A percentile compares a stretch with the other conserved stretches of the same genome.
These are phyloP conservation scores for Gossypium arboreum DNA, from an alignment of 345 rosid genomes.

Conservation along the genomic window DNA sequence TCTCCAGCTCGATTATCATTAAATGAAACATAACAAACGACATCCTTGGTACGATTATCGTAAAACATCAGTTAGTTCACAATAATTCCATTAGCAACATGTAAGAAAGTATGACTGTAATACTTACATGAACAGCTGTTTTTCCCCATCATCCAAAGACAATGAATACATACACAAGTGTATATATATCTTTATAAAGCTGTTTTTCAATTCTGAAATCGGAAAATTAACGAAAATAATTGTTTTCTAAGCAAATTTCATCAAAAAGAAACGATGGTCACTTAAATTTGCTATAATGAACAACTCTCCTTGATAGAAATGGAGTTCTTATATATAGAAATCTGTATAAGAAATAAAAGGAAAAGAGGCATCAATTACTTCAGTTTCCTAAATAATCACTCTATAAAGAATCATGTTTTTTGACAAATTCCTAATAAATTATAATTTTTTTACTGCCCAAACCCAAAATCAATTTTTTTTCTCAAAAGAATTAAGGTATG, in stretches of 20 bases:
- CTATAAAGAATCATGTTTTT: not conserved
- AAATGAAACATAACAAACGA: not conserved
- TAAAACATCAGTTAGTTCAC: not conserved
- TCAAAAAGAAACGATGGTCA: not conserved
- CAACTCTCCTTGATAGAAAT: not conserved
- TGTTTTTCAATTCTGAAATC: not conserved
- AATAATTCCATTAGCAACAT: not conserved
- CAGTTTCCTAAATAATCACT: not conserved
- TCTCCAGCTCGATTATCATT: not conserved
- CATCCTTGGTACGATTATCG: not conserved
- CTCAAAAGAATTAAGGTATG: not conserved
- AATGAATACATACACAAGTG: not conserved
- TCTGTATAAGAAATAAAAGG: not conserved
- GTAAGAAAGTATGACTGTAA: conserved; percentile 7
- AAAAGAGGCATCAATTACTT: not conserved
- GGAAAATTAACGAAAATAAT: not conserved
- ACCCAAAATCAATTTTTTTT: not conserved
- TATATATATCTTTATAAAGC: not conserved
- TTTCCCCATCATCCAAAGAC: not conserved
- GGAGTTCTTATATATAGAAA: not conserved
- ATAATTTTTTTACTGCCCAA: not conserved
- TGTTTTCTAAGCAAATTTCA: not conserved
- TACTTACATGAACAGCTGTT: not conserved
- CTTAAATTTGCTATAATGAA: not conserved
- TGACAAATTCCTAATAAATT: not conserved